A percentile compares a stretch with the other conserved stretches of the same genome.
phyloP scores from a whole-genome alignment of 768 basidiomycete genomes.

The Suillus ampliporus region DNA sequence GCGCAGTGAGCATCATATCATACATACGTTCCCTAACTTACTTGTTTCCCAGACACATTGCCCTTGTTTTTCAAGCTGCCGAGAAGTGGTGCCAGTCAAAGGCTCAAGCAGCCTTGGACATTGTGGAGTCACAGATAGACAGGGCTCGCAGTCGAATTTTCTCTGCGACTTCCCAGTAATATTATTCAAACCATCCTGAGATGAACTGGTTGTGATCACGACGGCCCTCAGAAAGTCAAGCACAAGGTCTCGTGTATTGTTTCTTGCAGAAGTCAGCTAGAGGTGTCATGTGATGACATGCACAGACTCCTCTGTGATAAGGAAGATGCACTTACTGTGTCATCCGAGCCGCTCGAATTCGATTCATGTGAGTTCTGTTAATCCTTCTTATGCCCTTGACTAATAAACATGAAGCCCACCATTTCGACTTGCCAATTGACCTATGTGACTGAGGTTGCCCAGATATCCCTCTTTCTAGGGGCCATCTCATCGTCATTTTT shows the following conservation, averaged over 20 bases:
- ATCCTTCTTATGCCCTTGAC: neutral
- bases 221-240: neutral
- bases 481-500: too few species aligned
- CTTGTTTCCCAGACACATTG: neutral
- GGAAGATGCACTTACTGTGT: neutral
- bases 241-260: neutral
- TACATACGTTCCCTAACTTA: neutral
- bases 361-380: neutral
- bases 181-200: neutral
- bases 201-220: neutral
- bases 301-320: neutral
- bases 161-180: neutral
- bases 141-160: neutral
- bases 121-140: neutral
- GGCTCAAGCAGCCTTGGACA: neutral
- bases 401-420: conserved; percentile 7
- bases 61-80: neutral
- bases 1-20: neutral
- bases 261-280: neutral
- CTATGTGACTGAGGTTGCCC: conserved; percentile 16
- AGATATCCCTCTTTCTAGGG: too few species aligned
- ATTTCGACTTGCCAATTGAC: conserved; percentile 14
- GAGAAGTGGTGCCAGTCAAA: neutral
- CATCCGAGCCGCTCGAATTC: neutral
- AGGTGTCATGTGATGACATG: neutral